A percentile compares a stretch with the other conserved stretches of the same genome.
These are phyloP conservation scores for Tetraselmis striata DNA, from an alignment of 139 green algal genomes.

Conservation along the genomic window DNA sequence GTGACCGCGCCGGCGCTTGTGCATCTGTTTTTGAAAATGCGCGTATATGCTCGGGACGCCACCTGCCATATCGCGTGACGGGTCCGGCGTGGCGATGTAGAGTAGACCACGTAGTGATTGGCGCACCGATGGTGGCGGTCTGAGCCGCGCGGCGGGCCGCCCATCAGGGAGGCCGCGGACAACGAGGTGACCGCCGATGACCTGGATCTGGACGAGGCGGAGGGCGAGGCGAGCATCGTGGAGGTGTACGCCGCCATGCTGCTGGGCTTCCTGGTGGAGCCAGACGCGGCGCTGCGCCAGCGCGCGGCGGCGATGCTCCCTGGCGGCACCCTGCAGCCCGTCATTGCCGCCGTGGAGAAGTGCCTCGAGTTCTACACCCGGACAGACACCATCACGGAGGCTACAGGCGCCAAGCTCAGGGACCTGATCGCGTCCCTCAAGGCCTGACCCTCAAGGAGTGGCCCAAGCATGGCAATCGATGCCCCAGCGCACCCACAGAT, in stretches of 20 bases:
- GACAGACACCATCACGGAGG: constrained; percentile 40
- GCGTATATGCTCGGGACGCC: too few relatives aligned
- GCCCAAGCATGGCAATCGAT: too few relatives aligned
- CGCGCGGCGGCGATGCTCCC: constrained; percentile 27
- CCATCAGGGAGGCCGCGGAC: constrained; percentile 2
- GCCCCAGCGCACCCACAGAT: too few relatives aligned
- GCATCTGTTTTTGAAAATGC: too few relatives aligned
- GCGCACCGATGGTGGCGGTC: background rate
- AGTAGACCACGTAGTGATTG: too few relatives aligned
- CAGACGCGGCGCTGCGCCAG: background rate
- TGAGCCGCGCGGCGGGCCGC: background rate
- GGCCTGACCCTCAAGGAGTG: too few relatives aligned
- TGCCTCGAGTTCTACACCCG: constrained; percentile 61
- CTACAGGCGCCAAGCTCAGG: background rate
- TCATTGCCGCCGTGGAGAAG: constrained; percentile 32
- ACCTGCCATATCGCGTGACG: too few relatives aligned
- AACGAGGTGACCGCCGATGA: constrained; percentile 30
- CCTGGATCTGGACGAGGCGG: constrained; percentile 18
- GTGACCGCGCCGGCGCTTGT: too few relatives aligned
- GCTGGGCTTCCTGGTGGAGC: constrained; percentile 58
- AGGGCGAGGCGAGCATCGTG: constrained; percentile 45
- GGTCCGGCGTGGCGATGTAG: too few relatives aligned
- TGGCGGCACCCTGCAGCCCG: constrained; percentile 30
- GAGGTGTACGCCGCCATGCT: constrained; percentile 65
- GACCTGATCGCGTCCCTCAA: background rate